Evolutionary conservation across 1,284 basidiomycete genomes (phyloP).

Genomic region (Cryptococcus sp.): DNA sequence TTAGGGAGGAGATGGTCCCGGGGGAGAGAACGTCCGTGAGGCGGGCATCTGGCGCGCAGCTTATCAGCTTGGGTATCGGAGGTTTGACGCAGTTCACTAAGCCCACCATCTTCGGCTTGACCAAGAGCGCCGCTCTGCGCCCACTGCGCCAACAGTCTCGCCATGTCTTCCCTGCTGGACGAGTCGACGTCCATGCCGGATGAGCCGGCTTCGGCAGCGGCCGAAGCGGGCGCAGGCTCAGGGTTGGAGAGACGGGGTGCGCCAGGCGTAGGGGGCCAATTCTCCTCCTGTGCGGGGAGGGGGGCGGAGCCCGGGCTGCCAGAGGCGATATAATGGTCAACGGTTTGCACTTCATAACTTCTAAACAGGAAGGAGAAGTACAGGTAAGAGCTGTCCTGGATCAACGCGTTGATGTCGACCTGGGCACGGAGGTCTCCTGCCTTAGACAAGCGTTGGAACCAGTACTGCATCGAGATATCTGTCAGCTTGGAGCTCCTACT

Average conservation of each 20-base stretch:
- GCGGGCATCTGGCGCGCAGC: slow-evolving; percentile 27
- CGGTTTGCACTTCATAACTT: neutral
- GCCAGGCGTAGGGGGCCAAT: slow-evolving; percentile 28
- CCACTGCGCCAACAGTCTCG: slow-evolving; percentile 38
- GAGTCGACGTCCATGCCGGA: slow-evolving; percentile 7
- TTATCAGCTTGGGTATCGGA: neutral
- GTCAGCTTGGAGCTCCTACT: neutral
- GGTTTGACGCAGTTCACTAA: neutral
- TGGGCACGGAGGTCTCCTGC: slow-evolving; percentile 33
- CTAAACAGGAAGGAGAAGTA: slow-evolving; percentile 10
- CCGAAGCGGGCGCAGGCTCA: slow-evolving; percentile 15
- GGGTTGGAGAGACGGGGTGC: slow-evolving; percentile 30
- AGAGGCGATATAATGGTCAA: slow-evolving; percentile 3
- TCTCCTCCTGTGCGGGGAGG: slow-evolving; percentile 19
- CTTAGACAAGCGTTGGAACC: slow-evolving; percentile 42
- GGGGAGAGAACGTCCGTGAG: slow-evolving; percentile 45
- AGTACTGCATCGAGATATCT: slow-evolving; percentile 35
- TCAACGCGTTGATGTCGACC: slow-evolving; percentile 42
- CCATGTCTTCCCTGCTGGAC: slow-evolving; percentile 29
- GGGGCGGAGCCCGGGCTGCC: slow-evolving; percentile 22
- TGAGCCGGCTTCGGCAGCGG: neutral
- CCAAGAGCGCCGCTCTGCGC: slow-evolving; percentile 26
- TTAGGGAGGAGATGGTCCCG: slow-evolving; percentile 32
- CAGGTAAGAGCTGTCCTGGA: slow-evolving; percentile 43
- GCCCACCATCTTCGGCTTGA: slow-evolving; percentile 14